Percentiles rank a stretch among this genome's conserved stretches.
These are phyloP conservation scores for Castanea crenata DNA, from an alignment of 306 rosid genomes.

Conservation along the genomic window DNA sequence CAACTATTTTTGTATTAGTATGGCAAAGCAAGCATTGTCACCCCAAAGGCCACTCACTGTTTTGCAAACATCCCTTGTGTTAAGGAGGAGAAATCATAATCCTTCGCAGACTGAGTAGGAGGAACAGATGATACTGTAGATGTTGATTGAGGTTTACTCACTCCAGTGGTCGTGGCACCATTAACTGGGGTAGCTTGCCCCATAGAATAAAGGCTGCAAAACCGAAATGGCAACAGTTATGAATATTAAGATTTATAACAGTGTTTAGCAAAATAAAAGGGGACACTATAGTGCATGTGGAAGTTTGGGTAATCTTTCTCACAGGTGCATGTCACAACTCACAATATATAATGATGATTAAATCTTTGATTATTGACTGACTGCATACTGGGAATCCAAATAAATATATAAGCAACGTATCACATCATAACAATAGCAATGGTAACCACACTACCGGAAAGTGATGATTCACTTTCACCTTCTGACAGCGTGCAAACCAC, in stretches of 20 bases:
- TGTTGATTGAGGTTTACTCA: conserved; percentile 52
- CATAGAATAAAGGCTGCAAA: conserved; percentile 58
- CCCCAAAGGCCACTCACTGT: conserved; percentile 39
- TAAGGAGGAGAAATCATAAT: conserved; percentile 86
- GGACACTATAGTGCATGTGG: not conserved
- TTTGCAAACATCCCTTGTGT: conserved; percentile 87
- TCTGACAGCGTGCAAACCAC: not conserved
- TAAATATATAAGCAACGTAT: not conserved
- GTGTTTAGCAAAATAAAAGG: not conserved
- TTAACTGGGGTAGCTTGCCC: conserved; percentile 66
- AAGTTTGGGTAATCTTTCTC: not conserved
- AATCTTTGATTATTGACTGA: not conserved
- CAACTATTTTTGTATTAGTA: conserved; percentile 54
- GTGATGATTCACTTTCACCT: not conserved
- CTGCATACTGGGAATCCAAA: too few species aligned
- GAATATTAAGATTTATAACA: not conserved
- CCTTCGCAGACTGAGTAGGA: conserved; percentile 55
- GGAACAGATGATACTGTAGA: conserved; percentile 51
- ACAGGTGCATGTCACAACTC: not conserved
- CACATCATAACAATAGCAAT: not conserved
- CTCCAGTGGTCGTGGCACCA: conserved; percentile 43
- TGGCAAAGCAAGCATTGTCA: conserved; percentile 31
- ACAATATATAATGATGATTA: not conserved
- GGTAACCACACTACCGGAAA: not conserved
- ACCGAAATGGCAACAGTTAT: conserved; percentile 16